Percentiles rank a stretch among this genome's conserved stretches.
Conservation (phyloP, 2,329 filamentous ascomycete species). For the Exophiala lecanii-corni region DNA sequence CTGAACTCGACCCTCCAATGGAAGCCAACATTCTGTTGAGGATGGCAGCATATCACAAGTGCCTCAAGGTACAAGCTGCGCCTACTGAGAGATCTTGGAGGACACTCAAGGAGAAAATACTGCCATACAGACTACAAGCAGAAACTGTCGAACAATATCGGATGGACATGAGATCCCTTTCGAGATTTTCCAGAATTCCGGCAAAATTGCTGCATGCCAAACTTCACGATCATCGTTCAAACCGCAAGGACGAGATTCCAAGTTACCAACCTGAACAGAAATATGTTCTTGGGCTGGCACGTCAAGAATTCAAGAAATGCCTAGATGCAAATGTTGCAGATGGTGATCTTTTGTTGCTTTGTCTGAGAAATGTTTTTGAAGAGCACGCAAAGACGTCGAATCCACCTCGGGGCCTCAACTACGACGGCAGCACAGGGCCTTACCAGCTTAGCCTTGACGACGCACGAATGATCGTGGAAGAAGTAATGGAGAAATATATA, state of each 20-base stretch:
- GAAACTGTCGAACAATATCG: constrained; percentile 23
- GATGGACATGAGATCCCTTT: constrained; percentile 6
- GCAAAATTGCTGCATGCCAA: constrained; percentile 13
- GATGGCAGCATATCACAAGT: constrained; percentile 37
- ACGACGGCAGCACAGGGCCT: constrained; percentile 18
- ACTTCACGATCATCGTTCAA: constrained; percentile 17
- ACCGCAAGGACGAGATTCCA: constrained; percentile 1
- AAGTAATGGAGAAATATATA: constrained; percentile 24
- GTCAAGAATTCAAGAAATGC: constrained; percentile 20
- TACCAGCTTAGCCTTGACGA: constrained; percentile 32
- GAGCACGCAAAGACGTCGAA: constrained; percentile 17
- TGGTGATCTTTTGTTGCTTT: constrained; percentile 29
- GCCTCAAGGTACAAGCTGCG: constrained; percentile 33
- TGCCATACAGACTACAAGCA: constrained; percentile 24
- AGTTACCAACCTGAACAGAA: constrained; percentile 24
- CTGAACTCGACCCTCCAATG: constrained; percentile 35
- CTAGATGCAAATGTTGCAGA: constrained; percentile 21
- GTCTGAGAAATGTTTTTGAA: constrained; percentile 27
- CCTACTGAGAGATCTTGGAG: constrained; percentile 30
- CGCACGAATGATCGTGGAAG: constrained; percentile 29
- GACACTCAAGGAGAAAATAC: constrained; percentile 28
- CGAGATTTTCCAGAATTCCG: neutral
- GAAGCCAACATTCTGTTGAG: constrained; percentile 31
- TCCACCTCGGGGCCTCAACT: constrained; percentile 19
- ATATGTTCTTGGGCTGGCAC: constrained; percentile 24